A percentile compares a stretch with the other conserved stretches of the same genome.
phyloP scores from a whole-genome alignment of 2,329 filamentous ascomycete species.

The Colletotrichum destructivum region DNA sequence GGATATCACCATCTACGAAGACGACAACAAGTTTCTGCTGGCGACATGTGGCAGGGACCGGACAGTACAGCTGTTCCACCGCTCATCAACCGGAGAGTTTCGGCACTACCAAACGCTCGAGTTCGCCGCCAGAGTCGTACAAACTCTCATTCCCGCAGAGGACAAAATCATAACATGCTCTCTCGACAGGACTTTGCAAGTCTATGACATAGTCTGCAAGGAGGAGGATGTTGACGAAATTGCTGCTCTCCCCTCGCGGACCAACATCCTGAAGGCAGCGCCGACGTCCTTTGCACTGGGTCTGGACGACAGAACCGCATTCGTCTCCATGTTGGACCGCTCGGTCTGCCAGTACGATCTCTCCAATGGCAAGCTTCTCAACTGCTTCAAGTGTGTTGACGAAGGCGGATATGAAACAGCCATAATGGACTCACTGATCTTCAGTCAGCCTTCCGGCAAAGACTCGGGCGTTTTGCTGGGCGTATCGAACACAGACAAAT shows the following conservation, averaged over 20 bases:
- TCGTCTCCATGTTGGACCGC: slow-evolving; percentile 73
- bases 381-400: slow-evolving; percentile 87
- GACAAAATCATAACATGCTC: slow-evolving; percentile 88
- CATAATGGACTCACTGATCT: slow-evolving; percentile 83
- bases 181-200: slow-evolving; percentile 87
- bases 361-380: slow-evolving; percentile 77
- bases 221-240: slow-evolving; percentile 75
- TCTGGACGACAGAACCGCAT: slow-evolving; percentile 71
- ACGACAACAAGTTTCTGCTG: slow-evolving; percentile 74
- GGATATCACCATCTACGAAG: slow-evolving; percentile 81
- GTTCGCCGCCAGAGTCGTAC: slow-evolving; percentile 88
- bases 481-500: slow-evolving; percentile 96
- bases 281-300: slow-evolving; percentile 87
- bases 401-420: slow-evolving; percentile 85
- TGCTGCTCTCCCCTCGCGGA: slow-evolving; percentile 83
- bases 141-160: slow-evolving; percentile 80
- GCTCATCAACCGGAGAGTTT: slow-evolving; percentile 70
- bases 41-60: slow-evolving; percentile 91
- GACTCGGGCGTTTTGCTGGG: slow-evolving; percentile 81
- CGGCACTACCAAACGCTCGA: slow-evolving; percentile 93
- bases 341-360: slow-evolving; percentile 75
- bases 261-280: slow-evolving; percentile 87
- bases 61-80: slow-evolving; percentile 90
- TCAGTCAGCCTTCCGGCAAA: slow-evolving; percentile 69
- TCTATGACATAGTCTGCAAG: slow-evolving; percentile 83